These are phyloP conservation scores for Raphanus raphanistrum DNA, from an alignment of 345 rosid species.

Conservation along the genomic window DNA sequence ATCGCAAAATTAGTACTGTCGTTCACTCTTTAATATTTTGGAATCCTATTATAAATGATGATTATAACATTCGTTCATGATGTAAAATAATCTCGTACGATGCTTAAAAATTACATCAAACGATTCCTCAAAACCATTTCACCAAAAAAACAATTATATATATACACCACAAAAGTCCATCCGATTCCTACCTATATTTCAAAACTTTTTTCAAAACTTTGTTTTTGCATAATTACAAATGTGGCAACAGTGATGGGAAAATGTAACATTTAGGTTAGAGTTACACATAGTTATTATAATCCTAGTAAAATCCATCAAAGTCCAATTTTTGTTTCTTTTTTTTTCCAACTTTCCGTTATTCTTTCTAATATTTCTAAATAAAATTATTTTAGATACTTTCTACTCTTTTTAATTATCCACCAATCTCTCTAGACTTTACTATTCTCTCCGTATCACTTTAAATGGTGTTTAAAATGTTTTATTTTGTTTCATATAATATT, in stretches of 20 bases:
- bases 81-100: neutral
- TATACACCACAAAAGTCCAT: neutral
- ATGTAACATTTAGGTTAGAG: neutral
- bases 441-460: too few species aligned
- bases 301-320: neutral
- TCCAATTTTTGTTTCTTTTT: neutral
- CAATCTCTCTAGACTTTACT: neutral
- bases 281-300: neutral
- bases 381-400: too few species aligned
- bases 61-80: neutral
- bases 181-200: too few species aligned
- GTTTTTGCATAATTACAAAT: neutral
- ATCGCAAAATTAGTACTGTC: neutral
- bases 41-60: neutral
- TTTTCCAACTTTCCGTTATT: neutral
- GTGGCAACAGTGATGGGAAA: neutral
- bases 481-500: too few species aligned
- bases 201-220: neutral
- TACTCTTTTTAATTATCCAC: too few species aligned
- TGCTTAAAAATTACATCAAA: neutral
- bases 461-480: too few species aligned
- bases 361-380: neutral
- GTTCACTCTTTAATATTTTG: neutral
- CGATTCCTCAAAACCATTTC: neutral
- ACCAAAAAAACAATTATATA: neutral